These are phyloP conservation scores for Caryopteris hybrid DNA, from an alignment of 305 asterid genomes.

Conservation along the genomic window DNA sequence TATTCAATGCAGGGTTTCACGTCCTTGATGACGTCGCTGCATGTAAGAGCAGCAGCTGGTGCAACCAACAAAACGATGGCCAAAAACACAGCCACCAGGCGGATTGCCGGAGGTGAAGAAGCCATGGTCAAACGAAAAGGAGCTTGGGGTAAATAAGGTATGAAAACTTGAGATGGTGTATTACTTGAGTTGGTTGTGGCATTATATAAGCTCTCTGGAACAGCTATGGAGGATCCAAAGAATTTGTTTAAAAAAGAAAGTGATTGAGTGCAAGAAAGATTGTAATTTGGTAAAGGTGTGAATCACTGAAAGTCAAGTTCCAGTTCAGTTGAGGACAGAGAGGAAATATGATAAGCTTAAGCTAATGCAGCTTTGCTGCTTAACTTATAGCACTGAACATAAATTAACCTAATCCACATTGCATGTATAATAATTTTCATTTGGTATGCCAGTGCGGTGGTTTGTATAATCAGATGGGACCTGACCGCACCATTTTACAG, in stretches of 20 bases:
- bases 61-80: constrained; percentile 7
- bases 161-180: constrained; percentile 4
- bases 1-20: constrained; percentile 49
- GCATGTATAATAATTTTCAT: background rate
- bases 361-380: constrained; percentile 26
- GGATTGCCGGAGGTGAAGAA: constrained; percentile 22
- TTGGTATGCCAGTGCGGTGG: too few relatives aligned
- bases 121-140: constrained; percentile 33
- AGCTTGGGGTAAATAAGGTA: too few relatives aligned
- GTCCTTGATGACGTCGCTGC: constrained; percentile 48
- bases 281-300: background rate
- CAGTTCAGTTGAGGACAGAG: background rate
- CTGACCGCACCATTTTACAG: too few relatives aligned
- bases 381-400: constrained; percentile 24
- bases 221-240: background rate
- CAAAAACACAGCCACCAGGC: constrained; percentile 15
- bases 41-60: constrained; percentile 41
- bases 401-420: constrained; percentile 23
- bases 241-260: background rate
- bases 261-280: constrained; percentile 43
- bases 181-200: background rate
- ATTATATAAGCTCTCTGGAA: constrained; percentile 14
- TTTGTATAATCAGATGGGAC: too few relatives aligned
- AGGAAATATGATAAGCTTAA: constrained; percentile 6
- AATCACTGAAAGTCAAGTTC: background rate